Percentiles rank a stretch among this genome's conserved stretches.
Evolutionary conservation across 106 monocot species (phyloP).

Genomic region (Posidonia australis): DNA sequence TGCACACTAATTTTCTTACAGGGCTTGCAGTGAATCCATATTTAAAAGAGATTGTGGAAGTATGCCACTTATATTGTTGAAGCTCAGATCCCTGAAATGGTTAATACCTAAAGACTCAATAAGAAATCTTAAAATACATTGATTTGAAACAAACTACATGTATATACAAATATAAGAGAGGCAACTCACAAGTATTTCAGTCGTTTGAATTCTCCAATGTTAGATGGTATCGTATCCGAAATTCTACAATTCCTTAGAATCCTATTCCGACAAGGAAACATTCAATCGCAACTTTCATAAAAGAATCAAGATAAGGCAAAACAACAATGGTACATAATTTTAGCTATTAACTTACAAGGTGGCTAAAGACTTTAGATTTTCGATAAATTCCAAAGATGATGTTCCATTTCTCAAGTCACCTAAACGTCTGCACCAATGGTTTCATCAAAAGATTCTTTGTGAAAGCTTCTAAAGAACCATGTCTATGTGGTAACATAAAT

Average conservation of each 20-base stretch:
- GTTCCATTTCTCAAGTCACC: conserved; percentile 6
- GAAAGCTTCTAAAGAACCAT: too few relatives aligned
- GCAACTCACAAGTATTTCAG: too few relatives aligned
- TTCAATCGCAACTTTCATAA: too few relatives aligned
- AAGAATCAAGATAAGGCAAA: too few relatives aligned
- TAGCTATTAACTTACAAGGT: conserved; percentile 19
- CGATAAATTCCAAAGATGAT: conserved; percentile 14
- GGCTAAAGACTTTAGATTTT: conserved; percentile 4
- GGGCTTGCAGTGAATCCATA: not conserved
- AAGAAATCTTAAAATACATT: too few relatives aligned
- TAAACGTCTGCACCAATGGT: conserved; percentile 4
- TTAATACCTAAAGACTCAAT: too few relatives aligned
- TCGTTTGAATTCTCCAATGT: not conserved
- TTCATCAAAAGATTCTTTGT: too few relatives aligned
- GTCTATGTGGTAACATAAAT: too few relatives aligned
- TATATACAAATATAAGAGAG: too few relatives aligned
- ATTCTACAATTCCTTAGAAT: conserved; percentile 16
- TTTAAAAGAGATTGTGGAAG: not conserved
- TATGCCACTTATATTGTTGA: not conserved
- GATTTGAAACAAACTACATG: too few relatives aligned
- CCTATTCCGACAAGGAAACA: not conserved
- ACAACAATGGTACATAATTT: too few relatives aligned
- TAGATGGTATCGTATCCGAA: conserved; percentile 14
- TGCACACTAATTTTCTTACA: not conserved
- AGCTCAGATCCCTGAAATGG: too few relatives aligned